phyloP scores from a whole-genome alignment of 768 basidiomycete species.

The Symmetrospora coprosmae region DNA sequence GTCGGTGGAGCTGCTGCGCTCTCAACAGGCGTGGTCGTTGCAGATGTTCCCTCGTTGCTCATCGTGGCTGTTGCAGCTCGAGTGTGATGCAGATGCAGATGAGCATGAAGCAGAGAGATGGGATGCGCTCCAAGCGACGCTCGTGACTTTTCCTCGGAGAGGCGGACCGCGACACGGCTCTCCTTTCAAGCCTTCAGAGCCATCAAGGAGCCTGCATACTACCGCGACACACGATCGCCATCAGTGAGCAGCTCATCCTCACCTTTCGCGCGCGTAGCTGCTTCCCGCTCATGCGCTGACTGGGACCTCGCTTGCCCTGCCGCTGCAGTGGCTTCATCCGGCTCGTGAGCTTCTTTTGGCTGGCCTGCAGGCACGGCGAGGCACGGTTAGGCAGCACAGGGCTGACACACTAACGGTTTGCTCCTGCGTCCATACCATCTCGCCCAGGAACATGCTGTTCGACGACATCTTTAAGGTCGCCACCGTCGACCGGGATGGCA shows the following conservation, averaged over 20 bases:
- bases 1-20: background rate
- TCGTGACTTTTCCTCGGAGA: background rate
- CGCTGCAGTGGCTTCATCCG: constrained; percentile 5
- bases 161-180: background rate
- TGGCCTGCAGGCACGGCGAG: no score
- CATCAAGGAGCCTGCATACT: background rate
- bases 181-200: background rate
- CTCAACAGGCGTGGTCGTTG: background rate
- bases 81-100: background rate
- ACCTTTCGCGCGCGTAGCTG: no score
- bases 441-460: constrained; percentile 49
- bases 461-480: constrained; percentile 83
- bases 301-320: background rate
- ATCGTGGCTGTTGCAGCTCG: background rate
- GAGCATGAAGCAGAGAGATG: background rate
- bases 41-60: background rate
- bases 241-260: no score
- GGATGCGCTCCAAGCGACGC: background rate
- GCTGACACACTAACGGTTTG: background rate
- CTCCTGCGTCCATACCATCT: background rate
- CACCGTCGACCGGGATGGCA: constrained; percentile 64
- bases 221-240: no score
- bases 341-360: no score
- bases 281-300: background rate
- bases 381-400: background rate